These are phyloP conservation scores for Dictyostelium intermedium DNA, from an alignment of 78 protist species.

Conservation along the genomic window DNA sequence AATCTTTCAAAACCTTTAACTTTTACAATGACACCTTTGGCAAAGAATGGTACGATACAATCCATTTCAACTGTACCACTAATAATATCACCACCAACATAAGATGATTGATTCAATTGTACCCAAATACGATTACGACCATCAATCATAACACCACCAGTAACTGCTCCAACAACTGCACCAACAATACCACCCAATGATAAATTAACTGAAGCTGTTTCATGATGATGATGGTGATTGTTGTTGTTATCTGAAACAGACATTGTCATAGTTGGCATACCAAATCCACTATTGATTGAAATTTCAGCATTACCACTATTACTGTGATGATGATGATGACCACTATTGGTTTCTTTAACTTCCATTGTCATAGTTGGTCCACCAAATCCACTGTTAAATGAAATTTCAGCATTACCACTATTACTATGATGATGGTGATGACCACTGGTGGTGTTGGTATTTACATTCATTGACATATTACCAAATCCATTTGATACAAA, in stretches of 20 bases:
- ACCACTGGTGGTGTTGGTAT: background rate
- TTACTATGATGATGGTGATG: background rate
- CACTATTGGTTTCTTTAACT: background rate
- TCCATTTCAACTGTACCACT: constrained; percentile 70
- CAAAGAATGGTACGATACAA: constrained; percentile 61
- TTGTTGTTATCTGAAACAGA: background rate
- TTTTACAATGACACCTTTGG: constrained; percentile 65
- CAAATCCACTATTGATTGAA: background rate
- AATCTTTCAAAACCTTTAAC: constrained; percentile 74
- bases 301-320: background rate
- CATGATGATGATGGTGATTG: background rate
- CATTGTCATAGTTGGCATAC: constrained; percentile 9
- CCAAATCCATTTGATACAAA: background rate
- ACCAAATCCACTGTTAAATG: constrained; percentile 11
- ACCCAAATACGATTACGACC: constrained; percentile 58
- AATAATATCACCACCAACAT: constrained; percentile 62
- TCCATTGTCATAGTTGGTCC: background rate
- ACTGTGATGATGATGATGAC: background rate
- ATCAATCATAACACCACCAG: background rate
- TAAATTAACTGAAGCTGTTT: background rate
- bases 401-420: background rate
- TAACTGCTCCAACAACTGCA: constrained; percentile 4
- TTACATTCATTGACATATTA: background rate
- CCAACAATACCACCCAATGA: background rate
- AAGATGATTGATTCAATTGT: constrained; percentile 44